These are phyloP conservation scores for Ascochyta rabiei DNA, from an alignment of 2,329 filamentous ascomycete species.

Conservation along the genomic window DNA sequence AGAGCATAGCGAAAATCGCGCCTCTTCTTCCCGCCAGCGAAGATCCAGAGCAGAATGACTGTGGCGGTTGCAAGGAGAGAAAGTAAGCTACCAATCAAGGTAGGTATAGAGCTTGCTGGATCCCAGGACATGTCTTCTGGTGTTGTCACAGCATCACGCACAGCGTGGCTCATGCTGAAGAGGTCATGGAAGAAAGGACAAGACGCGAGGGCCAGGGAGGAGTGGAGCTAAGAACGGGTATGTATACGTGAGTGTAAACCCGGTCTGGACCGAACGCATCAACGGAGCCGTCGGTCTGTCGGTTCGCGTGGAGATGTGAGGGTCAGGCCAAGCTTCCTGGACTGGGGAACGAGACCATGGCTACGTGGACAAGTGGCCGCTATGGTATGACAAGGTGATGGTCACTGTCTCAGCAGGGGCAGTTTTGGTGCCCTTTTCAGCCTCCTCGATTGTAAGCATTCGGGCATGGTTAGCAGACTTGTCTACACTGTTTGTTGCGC, in stretches of 20 bases:
- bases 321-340: slow-evolving; percentile 1
- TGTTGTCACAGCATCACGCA: slow-evolving; percentile 9
- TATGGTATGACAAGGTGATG: neutral
- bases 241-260: neutral
- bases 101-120: slow-evolving; percentile 23
- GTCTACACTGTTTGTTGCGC: neutral
- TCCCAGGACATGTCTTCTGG: slow-evolving; percentile 5
- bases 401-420: no score
- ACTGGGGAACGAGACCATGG: neutral
- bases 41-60: slow-evolving; percentile 26
- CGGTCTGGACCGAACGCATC: slow-evolving; percentile 5
- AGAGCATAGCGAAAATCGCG: slow-evolving; percentile 31
- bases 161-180: slow-evolving; percentile 15
- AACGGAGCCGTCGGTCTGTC: neutral
- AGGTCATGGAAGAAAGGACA: slow-evolving; percentile 2
- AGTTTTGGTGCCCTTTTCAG: no score
- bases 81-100: slow-evolving; percentile 30
- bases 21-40: slow-evolving; percentile 23
- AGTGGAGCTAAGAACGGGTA: neutral
- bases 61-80: slow-evolving; percentile 22
- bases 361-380: neutral
- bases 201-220: neutral
- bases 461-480: no score
- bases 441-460: no score
- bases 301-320: slow-evolving; percentile 1